Evolutionary conservation across 805 yeast species (phyloP), one percentile per base, ranked within the genome.

Genomic region (Torulaspora gathmanii): DNA sequence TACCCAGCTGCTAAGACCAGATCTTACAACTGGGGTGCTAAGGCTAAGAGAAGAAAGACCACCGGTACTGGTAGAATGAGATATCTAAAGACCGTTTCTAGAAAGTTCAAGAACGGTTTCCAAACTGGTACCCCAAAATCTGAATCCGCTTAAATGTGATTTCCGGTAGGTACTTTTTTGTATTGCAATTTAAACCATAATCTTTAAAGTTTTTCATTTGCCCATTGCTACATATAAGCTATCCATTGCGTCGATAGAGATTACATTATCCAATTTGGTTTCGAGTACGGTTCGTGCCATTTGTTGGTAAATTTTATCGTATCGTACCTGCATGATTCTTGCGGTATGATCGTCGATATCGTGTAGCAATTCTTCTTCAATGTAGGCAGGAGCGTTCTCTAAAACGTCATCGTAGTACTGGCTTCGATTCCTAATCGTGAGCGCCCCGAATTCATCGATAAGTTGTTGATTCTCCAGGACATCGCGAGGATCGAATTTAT

Each of bases 21-120:
- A 86, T 83, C 88, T 70, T 85, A 77, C 95, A 93, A 93, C 96
- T 93, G 99, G 99, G 96, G 95, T 75, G 77, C 77, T 63, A 93
- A 93, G 86, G 96, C 97, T 71, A 87, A 90, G 85, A 89, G 99
- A 88, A 89, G 99, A 87, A 85, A 86, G 76, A 93, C 99, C 64
- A 90, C 97, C 65, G 99, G 99, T 82, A 83, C 98, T 74, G 99
- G 99, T 78, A 95, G 99, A 80, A 87, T 88, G 95, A 80, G 90
- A 74, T 81, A 91, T 89, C 83, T 93, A 77, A 93, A 91, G 82
- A 83, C 82, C 77, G 95, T 93, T 67, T 77, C 93, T 65, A 90
- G 98, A 83, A 87, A 89, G 81, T 91, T 91, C 86, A 87, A 90
- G 86, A 91, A 91, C 83, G 95, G 89, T 73, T 93, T 93, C 96